Base-by-base conservation (phyloP, 1,284 basidiomycete genomes). In the Microbotryum violaceum region DNA sequence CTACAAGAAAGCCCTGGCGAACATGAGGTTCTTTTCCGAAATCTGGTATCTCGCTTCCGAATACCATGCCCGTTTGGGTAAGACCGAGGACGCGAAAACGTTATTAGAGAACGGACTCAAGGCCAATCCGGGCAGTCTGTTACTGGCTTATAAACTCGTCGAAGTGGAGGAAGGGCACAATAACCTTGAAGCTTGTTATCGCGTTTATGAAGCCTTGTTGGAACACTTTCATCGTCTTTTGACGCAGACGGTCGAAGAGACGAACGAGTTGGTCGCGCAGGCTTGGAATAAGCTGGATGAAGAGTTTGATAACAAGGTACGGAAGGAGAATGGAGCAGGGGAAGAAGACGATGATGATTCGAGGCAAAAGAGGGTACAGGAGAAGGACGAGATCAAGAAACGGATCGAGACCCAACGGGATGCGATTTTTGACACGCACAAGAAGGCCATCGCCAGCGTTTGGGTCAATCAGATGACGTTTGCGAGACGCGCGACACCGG, bases 11-110 rank as follows among this genome's bases (percentile, higher is more conserved):
- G 90, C 89, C 1, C 79, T 89, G 66, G 85, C 91, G 70, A 81
- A 87, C 64, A 90, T 97, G 88, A 82, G 93, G 49, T 98, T 91
- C 77, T 97, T 88, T 75, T 85, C 89, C 6, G 96, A 98, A 75
- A 85, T 97, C n/a, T 72, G 71, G 71, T 93, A 89, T 75, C 89
- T 94, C 82, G 89, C 91, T 2, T 90, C 88, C 69, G 83, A 80
- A 21, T 94, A 89, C 83, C 85, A 85, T 49, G 79, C 81, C 58
- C 82, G 81, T 50, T 78, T 85, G n/a, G 86, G 86, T 56, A 88
- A 87, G 73, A 77, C 80, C 7, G 91, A 96, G 12, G 91, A 97
- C 69, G 90, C 89, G 0, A 72, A 85, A 16, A 80, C 82, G n/a
- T 83, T 90, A 58, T 80, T 97, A 58, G 88, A 87, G 74, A 81